phyloP scores from a whole-genome alignment of 1,139 yeast genomes.

The Suhomyces maxii region DNA sequence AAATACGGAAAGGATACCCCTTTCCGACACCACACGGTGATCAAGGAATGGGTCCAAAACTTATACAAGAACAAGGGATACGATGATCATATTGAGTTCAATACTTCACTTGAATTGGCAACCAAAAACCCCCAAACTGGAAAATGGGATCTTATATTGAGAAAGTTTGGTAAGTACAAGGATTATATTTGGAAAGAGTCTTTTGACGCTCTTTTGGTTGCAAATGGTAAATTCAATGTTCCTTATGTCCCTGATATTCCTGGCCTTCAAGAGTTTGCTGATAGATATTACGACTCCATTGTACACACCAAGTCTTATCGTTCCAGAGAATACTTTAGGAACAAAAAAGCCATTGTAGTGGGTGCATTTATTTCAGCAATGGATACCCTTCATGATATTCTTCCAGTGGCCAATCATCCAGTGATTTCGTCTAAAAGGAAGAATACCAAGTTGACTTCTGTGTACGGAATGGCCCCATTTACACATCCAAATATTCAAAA shows the following conservation, averaged over 20 bases:
- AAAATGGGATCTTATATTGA: constrained; percentile 19
- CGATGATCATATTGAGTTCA: constrained; percentile 20
- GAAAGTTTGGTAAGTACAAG: constrained; percentile 11
- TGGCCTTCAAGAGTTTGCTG: constrained; percentile 44
- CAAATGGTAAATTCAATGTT: constrained; percentile 49
- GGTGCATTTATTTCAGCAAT: constrained; percentile 28
- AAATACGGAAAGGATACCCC: constrained; percentile 20
- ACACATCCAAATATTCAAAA: constrained; percentile 19
- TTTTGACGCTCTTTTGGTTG: constrained; percentile 47
- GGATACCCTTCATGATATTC: constrained; percentile 17
- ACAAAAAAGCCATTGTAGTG: constrained; percentile 42
- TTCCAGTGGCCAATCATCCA: constrained; percentile 14
- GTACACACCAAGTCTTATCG: constrained; percentile 18
- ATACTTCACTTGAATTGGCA: constrained; percentile 15
- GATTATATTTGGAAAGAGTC: constrained; percentile 17
- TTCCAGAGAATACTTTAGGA: constrained; percentile 24
- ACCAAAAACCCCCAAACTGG: constrained; percentile 11
- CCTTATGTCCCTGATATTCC: constrained; percentile 46
- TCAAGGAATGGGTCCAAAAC: constrained; percentile 18
- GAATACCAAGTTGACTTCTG: constrained; percentile 6
- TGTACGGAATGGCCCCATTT: constrained; percentile 14
- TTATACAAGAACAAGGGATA: constrained; percentile 20
- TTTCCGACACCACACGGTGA: constrained; percentile 13
- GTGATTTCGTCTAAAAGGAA: constrained; percentile 21
- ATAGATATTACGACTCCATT: constrained; percentile 19